Evolutionary conservation across 306 rosid species (phyloP).

Genomic region (Betula pendula): DNA sequence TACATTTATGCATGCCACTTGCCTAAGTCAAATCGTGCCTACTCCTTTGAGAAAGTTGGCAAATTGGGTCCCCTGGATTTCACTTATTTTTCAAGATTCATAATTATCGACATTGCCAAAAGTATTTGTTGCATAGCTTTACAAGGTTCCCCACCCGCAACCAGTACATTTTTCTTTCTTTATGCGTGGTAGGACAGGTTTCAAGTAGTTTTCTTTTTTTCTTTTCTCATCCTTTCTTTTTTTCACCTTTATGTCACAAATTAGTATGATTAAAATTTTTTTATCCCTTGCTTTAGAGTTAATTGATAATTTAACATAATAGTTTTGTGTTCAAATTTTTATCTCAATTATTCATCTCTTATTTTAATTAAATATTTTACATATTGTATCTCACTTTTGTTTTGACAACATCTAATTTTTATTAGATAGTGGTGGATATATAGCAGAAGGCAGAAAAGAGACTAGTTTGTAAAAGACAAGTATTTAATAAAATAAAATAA

Average conservation of each 20-base stretch:
- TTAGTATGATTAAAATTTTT: no score
- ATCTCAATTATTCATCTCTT: no score
- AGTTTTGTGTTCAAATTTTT: no score
- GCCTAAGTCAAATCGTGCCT: background rate
- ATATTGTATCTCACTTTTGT: no score
- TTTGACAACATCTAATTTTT: background rate
- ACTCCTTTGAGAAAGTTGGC: background rate
- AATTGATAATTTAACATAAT: no score
- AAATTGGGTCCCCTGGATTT: background rate
- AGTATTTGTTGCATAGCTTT: background rate
- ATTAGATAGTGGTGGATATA: background rate
- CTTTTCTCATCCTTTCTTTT: background rate
- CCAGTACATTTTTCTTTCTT: background rate
- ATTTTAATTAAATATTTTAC: no score
- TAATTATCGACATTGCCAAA: background rate
- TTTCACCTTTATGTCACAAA: background rate
- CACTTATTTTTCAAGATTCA: background rate
- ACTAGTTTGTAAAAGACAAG: no score
- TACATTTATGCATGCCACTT: background rate
- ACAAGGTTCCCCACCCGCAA: background rate
- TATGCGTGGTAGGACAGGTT: background rate
- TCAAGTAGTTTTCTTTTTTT: background rate
- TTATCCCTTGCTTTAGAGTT: no score
- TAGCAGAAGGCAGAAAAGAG: no score
- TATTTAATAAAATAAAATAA: no score